Evolutionary conservation across 441 rosid genomes (phyloP), one percentile per base, ranked within the genome.

Genomic region (Theobroma grandiflorum): DNA sequence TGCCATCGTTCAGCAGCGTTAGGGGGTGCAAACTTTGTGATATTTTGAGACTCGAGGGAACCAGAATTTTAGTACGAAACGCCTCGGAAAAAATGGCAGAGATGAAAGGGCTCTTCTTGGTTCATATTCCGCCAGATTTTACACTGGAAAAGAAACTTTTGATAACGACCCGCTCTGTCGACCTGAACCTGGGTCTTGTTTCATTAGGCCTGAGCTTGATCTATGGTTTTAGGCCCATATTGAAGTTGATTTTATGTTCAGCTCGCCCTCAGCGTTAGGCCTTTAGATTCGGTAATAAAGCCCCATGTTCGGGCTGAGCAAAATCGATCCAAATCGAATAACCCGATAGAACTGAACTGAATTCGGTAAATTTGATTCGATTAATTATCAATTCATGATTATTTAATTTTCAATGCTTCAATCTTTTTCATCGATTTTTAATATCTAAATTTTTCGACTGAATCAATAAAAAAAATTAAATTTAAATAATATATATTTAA

Each of bases 51-150:
- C 9, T 43, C 5, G 16, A 52, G 37, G 37, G 64, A 31, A 35
- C 12, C 1, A 22, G 47, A 59, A 14, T 9, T 45, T 61, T 9
- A 37, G 20, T 1, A n/a, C 18, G 16, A 20, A 22, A 6, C 49
- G 53, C 67, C 65, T 71, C 63, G 79, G 74, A 77, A 82, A 84
- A 77, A 11, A 57, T 77, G 88, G 86, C 67, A 80, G 85, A 65
- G 61, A 82, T n/a, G 53, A 45, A 69, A 40, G 66, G 61, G 47
- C 5, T 37, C n/a, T 66, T 7, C 31, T 8, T 8, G 31, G 63
- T 12, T 77, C 10, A 52, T 37, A 18, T 53, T 53, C 55, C 62
- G 47, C 55, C 45, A 38, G 14, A 40, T 20, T 76, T 66, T 69
- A 6, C 66, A 43, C 53, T 52, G 66, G 50, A 74, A 78, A 77